Evolutionary conservation across 2,329 filamentous ascomycete genomes (phyloP), one percentile per base, ranked within the genome.

Genomic region (Boeremia exigua): DNA sequence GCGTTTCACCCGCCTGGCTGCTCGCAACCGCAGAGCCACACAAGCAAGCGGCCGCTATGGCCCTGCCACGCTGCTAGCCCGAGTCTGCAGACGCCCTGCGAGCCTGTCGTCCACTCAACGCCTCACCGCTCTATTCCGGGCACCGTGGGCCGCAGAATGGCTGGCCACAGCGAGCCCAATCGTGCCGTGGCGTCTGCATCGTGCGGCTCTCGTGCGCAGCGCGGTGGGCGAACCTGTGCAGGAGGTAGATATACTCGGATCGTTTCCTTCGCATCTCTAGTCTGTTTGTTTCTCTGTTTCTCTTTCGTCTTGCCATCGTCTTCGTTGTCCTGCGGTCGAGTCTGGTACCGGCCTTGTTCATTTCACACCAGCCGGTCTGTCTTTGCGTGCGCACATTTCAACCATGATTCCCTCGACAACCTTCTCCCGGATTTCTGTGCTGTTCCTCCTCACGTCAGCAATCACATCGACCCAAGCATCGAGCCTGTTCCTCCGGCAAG

Each of bases 51-150:
- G 64, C 65, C 69, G 67, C 68, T 59, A 46, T 65, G 64, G 61
- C 61, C 63, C 61, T 67, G 65, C 51, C 60, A 63, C 68, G 52
- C 47, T 58, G 59, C 62, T 67, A 65, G 59, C 36, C 25, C 7
- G 27, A 33, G 48, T 33, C 53, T 47, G 51, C 54, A 54, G 42
- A 48, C 44, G 27, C 62, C 63, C 59, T 61, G 58, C 65, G 51
- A 60, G 56, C 38, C 65, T 69, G 56, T 53, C 62, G 56, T 67
- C 72, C 71, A 74, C 58, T 72, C 69, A 66, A 66, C 69, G 71
- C 67, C 58, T 71, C 63, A 39, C 45, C 48, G 44, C 60, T 60
- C 70, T 70, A 70, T 72, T 69, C 32, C 23, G 28, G 48, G 30
- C 39, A 3, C 33, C 4, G n/a, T 55, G 48, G 57, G 50, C 57